Evolutionary conservation across 176 grass and related monocot species (phyloP).

Genomic region (Rhipidocladum racemiflorum): DNA sequence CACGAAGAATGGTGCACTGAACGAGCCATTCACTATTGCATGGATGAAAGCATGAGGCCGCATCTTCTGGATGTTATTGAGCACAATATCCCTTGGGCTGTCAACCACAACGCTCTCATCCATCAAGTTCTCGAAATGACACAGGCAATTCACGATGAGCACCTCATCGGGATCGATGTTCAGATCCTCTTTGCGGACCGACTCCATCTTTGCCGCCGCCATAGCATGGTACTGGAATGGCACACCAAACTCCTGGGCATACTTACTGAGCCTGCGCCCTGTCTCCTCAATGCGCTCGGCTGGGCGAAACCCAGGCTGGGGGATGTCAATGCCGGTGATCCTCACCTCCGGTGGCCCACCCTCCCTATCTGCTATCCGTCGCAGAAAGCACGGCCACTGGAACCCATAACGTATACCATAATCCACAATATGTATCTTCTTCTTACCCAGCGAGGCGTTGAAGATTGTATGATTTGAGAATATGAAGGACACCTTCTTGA

Average conservation of each 20-base stretch:
- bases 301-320: constrained; percentile 78
- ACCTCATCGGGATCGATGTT: constrained; percentile 56
- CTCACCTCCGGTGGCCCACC: constrained; percentile 62
- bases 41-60: constrained; percentile 58
- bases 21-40: constrained; percentile 66
- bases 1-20: constrained; percentile 76
- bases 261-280: constrained; percentile 53
- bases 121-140: constrained; percentile 65
- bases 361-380: constrained; percentile 26
- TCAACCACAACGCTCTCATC: constrained; percentile 73
- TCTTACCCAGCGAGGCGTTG: constrained; percentile 42
- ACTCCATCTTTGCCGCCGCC: constrained; percentile 53
- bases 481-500: constrained; percentile 58
- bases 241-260: constrained; percentile 50
- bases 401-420: constrained; percentile 73
- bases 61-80: constrained; percentile 65
- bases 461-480: constrained; percentile 60
- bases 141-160: constrained; percentile 61
- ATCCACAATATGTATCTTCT: constrained; percentile 70
- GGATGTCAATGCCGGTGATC: constrained; percentile 67
- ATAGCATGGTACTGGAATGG: constrained; percentile 60
- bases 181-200: constrained; percentile 49
- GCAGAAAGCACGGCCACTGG: constrained; percentile 81
- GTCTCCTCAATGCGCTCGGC: constrained; percentile 62
- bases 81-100: constrained; percentile 65